These are phyloP conservation scores for Pseudogymnoascus sp. DNA, from an alignment of 2,329 filamentous ascomycete species.

Conservation along the genomic window DNA sequence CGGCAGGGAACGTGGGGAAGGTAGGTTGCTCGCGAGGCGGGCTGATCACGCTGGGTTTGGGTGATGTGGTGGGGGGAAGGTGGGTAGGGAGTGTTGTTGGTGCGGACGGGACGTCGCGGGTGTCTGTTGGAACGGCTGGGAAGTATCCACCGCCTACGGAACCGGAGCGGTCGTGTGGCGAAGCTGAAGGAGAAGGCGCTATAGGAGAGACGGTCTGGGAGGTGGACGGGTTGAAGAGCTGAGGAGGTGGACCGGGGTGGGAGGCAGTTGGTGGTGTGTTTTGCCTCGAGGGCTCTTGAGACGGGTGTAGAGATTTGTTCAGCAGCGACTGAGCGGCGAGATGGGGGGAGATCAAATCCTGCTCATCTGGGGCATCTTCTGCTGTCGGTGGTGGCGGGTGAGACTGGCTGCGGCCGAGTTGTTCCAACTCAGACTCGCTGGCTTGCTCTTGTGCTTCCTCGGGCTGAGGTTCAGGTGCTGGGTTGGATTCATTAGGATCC, in stretches of 20 bases:
- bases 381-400: slow-evolving; percentile 39
- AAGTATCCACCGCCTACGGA: slow-evolving; percentile 54
- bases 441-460: slow-evolving; percentile 38
- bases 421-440: slow-evolving; percentile 57
- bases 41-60: background rate
- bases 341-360: slow-evolving; percentile 38
- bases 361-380: slow-evolving; percentile 53
- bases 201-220: slow-evolving; percentile 44
- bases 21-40: slow-evolving; percentile 12
- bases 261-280: background rate
- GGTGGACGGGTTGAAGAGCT: slow-evolving; percentile 20
- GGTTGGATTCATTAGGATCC: slow-evolving; percentile 89
- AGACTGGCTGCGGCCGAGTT: slow-evolving; percentile 33
- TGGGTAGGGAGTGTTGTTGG: slow-evolving; percentile 18
- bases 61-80: slow-evolving; percentile 14
- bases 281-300: slow-evolving; percentile 23
- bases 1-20: slow-evolving; percentile 22
- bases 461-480: slow-evolving; percentile 48
- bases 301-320: slow-evolving; percentile 42
- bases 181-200: slow-evolving; percentile 30
- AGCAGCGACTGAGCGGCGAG: slow-evolving; percentile 41
- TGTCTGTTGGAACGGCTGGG: slow-evolving; percentile 36
- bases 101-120: background rate
- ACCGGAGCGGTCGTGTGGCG: slow-evolving; percentile 34
- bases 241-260: background rate